Conservation (phyloP, 2,329 filamentous ascomycete genomes). For the Penicillium sp. region DNA sequence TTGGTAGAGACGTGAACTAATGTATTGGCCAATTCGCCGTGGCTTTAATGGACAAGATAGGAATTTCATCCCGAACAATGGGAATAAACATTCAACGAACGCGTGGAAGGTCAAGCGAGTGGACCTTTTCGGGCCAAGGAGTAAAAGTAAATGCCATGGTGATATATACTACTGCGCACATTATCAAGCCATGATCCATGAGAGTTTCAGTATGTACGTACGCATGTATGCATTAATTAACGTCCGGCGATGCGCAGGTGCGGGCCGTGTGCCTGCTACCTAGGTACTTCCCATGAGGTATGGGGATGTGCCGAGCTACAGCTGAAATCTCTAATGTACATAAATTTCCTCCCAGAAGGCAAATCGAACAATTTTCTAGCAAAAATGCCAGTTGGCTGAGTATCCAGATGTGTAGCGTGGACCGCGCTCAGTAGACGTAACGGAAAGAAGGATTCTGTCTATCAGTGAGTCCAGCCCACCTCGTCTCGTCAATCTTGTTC, state of each 20-base stretch:
- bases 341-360: too few species aligned
- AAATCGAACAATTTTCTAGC: too few species aligned
- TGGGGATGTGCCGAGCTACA: too few species aligned
- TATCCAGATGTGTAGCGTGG: too few species aligned
- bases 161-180: not conserved
- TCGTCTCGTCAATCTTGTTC: conserved; percentile 17
- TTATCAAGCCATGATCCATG: not conserved
- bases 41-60: not conserved
- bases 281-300: too few species aligned
- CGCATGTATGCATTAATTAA: too few species aligned
- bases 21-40: not conserved
- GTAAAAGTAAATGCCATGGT: not conserved
- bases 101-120: not conserved
- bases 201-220: too few species aligned
- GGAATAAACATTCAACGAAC: not conserved
- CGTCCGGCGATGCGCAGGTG: too few species aligned
- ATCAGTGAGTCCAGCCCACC: conserved; percentile 31
- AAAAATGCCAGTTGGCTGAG: too few species aligned
- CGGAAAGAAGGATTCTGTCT: conserved; percentile 28
- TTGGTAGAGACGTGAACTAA: not conserved
- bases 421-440: conserved; percentile 27
- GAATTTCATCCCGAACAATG: not conserved
- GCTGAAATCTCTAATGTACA: too few species aligned
- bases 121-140: too few species aligned
- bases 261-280: too few species aligned